Evolutionary conservation across 768 basidiomycete species (phyloP).

Genomic region (Boletus insuetus): DNA sequence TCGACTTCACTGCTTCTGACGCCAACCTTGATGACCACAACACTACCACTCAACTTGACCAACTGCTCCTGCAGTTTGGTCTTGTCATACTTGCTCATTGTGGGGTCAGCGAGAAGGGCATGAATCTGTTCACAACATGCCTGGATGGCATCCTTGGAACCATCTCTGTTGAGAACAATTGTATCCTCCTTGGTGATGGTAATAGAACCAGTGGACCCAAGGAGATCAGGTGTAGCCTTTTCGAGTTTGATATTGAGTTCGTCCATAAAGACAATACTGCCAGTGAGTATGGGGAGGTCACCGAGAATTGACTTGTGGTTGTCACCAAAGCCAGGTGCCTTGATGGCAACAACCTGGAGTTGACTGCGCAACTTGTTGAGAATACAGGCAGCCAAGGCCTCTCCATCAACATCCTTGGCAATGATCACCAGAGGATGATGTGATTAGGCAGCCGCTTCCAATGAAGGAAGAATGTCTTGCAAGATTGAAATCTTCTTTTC

Average conservation of each 20-base stretch:
- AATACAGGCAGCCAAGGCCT: conserved; percentile 96
- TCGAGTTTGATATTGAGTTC: conserved; percentile 85
- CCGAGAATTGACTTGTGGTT: conserved; percentile 99
- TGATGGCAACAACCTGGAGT: conserved; percentile 89
- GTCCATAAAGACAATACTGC: conserved; percentile 95
- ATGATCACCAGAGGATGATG: conserved; percentile 94
- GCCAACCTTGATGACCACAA: conserved; percentile 98
- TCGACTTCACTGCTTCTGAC: conserved; percentile 85
- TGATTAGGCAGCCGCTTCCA: conserved; percentile 76
- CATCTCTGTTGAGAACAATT: too few relatives aligned
- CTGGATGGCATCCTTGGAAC: too few relatives aligned
- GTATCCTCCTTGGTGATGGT: too few relatives aligned
- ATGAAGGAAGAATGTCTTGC: conserved; percentile 92
- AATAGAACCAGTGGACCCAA: conserved; percentile 87
- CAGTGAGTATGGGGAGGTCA: conserved; percentile 94
- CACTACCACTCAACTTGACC: too few relatives aligned
- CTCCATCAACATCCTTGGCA: conserved; percentile 96
- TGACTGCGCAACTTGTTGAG: conserved; percentile 99
- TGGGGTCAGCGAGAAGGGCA: too few relatives aligned
- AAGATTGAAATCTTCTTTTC: conserved; percentile 98
- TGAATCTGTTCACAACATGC: too few relatives aligned
- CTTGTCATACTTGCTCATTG: too few relatives aligned
- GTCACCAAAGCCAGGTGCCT: conserved; percentile 98
- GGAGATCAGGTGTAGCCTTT: conserved; percentile 64
- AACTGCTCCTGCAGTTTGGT: too few relatives aligned